Evolutionary conservation across 1,284 basidiomycete species (phyloP), one percentile per base, ranked within the genome.

Genomic region (Ustilago sp.): DNA sequence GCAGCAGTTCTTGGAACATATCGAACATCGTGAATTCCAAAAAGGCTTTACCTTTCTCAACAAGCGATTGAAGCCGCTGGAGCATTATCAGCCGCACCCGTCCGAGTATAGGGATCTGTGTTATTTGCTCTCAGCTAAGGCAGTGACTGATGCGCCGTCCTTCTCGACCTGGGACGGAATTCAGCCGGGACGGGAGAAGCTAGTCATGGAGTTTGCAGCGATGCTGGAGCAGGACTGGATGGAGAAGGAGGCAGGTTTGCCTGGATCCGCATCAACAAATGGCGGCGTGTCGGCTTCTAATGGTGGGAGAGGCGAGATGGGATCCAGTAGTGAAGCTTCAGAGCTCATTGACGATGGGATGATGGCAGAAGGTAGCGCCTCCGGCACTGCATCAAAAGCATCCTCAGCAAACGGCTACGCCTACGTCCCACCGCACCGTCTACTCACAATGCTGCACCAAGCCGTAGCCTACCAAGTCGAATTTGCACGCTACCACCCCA

Each of bases 51-150:
- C 88, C 28, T 87, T 88, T 19, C 83, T 89, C 17, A 87, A 87
- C 59, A 88, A 88, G 68, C 83, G 88, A 0, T 80, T 89, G 34
- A 88, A 88, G 74, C 88, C 88, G 8, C 82, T 89, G 17, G 88
- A 89, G 63, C 88, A 88, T 66, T 89, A 88, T 65, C 88, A 88
- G 70, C 88, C 88, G 1, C 86, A 87, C 35, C 86, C 88, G 1
- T 87, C 87, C 63, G 88, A 88, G 77, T 88, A 88, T 66, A 85
- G 87, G 59, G 87, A 87, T 60, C 80, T 89, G 36, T 88, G 88
- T 48, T 89, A 89, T 69, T 80, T 89, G 35, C 86, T 88, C 3
- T 73, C 73, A 6, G 83, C 82, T 17, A 83, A 84, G 50, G 77
- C 88, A 0, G 88, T 89, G 2, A 87, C 88, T 57, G 88, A 89